These are phyloP conservation scores for Metschnikowia corniflorae DNA, from an alignment of 805 yeast genomes.

Conservation along the genomic window DNA sequence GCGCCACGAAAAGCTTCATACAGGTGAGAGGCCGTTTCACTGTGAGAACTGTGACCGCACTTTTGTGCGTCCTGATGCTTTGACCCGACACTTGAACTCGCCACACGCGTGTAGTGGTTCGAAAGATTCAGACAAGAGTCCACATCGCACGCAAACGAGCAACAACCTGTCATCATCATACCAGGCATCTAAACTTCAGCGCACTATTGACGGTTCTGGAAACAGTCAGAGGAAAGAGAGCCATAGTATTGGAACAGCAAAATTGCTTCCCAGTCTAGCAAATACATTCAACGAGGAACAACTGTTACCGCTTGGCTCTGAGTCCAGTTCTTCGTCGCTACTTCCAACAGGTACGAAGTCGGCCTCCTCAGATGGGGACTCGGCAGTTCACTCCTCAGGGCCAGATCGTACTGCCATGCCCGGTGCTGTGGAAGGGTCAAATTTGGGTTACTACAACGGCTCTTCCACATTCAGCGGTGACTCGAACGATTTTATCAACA, in stretches of 20 bases:
- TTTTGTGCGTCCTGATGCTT: constrained; percentile 75
- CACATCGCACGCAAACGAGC: constrained; percentile 6
- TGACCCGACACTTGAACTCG: constrained; percentile 60
- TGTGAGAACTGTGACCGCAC: constrained; percentile 60
- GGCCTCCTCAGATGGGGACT: constrained; percentile 3
- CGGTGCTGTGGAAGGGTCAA: not conserved
- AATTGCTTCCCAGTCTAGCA: constrained; percentile 1
- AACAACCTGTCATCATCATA: constrained; percentile 4
- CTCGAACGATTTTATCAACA: constrained; percentile 2
- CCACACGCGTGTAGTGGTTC: constrained; percentile 31
- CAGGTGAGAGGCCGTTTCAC: constrained; percentile 67
- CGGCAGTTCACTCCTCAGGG: constrained; percentile 4
- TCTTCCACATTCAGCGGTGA: constrained; percentile 5
- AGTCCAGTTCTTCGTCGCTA: constrained; percentile 6
- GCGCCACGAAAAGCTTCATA: constrained; percentile 72
- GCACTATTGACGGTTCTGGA: not conserved
- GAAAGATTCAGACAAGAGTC: constrained; percentile 1
- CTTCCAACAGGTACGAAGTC: constrained; percentile 7
- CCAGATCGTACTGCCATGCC: constrained; percentile 1
- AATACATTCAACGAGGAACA: constrained; percentile 11
- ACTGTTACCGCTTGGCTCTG: constrained; percentile 16
- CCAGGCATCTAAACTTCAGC: constrained; percentile 2
- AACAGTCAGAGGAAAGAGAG: too few species aligned
- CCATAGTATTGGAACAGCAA: too few species aligned
- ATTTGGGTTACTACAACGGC: constrained; percentile 1